Evolutionary conservation across 2,329 filamentous ascomycete species (phyloP).

Genomic region (Microdochium bolleyi): DNA sequence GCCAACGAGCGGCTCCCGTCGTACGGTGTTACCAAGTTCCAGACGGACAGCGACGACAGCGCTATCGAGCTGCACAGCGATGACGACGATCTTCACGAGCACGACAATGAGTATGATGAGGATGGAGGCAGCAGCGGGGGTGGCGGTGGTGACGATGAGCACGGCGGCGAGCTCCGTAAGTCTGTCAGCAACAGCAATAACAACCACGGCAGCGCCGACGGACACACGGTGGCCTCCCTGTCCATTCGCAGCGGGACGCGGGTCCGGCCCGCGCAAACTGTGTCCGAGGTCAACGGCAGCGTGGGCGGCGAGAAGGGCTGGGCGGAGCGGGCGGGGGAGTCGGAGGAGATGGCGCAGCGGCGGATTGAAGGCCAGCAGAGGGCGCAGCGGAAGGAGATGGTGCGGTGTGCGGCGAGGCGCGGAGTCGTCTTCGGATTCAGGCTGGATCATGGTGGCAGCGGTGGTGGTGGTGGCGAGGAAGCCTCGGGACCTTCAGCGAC

Average conservation of each 20-base stretch:
- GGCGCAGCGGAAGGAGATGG: slow-evolving; percentile 28
- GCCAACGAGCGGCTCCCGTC: not conserved
- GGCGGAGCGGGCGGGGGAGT: slow-evolving; percentile 43
- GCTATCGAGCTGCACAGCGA: not conserved
- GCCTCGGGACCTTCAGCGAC: no score
- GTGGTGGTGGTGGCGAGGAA: not conserved
- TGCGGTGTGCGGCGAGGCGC: slow-evolving; percentile 39
- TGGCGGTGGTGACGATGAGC: slow-evolving; percentile 4
- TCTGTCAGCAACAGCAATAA: not conserved
- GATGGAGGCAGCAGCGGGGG: no score
- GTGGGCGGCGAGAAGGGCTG: slow-evolving; percentile 47
- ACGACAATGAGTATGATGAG: no score
- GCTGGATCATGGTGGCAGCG: slow-evolving; percentile 2
- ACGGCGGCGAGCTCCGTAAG: slow-evolving; percentile 1
- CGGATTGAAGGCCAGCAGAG: slow-evolving; percentile 37
- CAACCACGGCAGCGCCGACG: slow-evolving; percentile 3
- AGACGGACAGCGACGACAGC: not conserved
- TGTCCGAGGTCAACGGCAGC: slow-evolving; percentile 46
- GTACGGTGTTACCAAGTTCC: slow-evolving; percentile 2
- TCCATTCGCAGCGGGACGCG: slow-evolving; percentile 27
- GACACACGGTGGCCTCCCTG: slow-evolving; percentile 17
- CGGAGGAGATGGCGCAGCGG: slow-evolving; percentile 39
- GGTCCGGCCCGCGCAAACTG: slow-evolving; percentile 23
- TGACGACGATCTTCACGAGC: slow-evolving; percentile 9
- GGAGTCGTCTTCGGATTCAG: slow-evolving; percentile 47